phyloP scores from a whole-genome alignment of 805 yeast species.

The Komagataella phaffii region DNA sequence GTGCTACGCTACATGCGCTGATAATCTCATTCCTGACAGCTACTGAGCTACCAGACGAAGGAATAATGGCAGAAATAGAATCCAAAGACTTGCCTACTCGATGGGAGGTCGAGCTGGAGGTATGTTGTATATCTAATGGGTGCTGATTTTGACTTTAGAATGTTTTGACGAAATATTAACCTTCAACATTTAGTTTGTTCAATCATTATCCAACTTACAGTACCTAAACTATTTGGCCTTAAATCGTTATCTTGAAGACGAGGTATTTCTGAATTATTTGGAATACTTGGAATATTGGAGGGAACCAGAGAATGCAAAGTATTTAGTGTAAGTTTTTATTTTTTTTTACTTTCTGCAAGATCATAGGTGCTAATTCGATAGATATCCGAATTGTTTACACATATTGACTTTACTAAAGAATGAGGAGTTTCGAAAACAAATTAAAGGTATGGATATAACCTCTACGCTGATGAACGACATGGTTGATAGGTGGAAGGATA shows the following conservation, averaged over 20 bases:
- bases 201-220: constrained; percentile 80
- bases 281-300: constrained; percentile 83
- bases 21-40: background rate
- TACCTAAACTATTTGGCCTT: constrained; percentile 82
- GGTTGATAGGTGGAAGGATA: constrained; percentile 57
- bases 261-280: constrained; percentile 60
- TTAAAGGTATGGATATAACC: constrained; percentile 43
- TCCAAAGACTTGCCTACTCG: constrained; percentile 46
- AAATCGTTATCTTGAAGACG: constrained; percentile 60
- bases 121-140: constrained; percentile 14
- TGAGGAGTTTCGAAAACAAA: constrained; percentile 38
- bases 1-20: no score
- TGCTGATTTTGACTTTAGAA: background rate
- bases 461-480: constrained; percentile 56
- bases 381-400: constrained; percentile 80
- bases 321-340: constrained; percentile 31
- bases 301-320: constrained; percentile 53
- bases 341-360: background rate
- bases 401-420: constrained; percentile 51
- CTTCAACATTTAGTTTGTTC: constrained; percentile 48
- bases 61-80: background rate
- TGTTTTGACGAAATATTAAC: background rate
- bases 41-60: background rate
- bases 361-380: constrained; percentile 9
- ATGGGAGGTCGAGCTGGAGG: constrained; percentile 82